Percentiles rank a stretch among this genome's conserved stretches.
These are phyloP conservation scores for Trichomonas gallinae DNA, from an alignment of 208 protist species.

Conservation along the genomic window DNA sequence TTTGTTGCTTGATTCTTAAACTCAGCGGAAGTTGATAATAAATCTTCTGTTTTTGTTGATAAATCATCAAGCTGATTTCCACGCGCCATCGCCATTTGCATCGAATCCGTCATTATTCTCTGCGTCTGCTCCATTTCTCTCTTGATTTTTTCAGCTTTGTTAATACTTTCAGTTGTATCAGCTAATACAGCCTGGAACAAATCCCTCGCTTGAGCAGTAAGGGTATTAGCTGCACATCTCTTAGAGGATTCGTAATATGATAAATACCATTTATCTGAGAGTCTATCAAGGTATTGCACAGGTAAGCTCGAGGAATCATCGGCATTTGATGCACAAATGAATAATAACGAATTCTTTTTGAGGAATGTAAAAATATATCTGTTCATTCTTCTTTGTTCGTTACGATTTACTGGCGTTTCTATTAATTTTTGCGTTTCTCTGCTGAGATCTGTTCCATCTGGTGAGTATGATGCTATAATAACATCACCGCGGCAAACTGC, in stretches of 20 bases:
- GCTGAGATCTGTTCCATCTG: background rate
- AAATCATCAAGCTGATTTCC: background rate
- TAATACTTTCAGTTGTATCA: background rate
- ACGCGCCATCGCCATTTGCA: background rate
- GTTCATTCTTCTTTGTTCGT: background rate
- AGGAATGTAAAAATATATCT: background rate
- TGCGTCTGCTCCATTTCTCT: background rate
- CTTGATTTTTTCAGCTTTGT: background rate
- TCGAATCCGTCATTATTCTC: background rate
- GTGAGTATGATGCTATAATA: background rate
- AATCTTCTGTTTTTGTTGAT: background rate
- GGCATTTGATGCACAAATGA: background rate
- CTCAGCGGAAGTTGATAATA: background rate
- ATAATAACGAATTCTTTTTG: background rate
- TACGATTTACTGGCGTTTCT: background rate
- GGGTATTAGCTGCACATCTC: background rate
- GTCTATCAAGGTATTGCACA: background rate
- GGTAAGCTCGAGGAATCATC: background rate
- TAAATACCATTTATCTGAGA: background rate
- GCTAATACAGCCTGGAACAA: background rate
- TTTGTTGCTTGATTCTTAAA: conserved; percentile 9
- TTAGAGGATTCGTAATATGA: background rate
- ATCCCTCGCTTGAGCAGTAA: background rate
- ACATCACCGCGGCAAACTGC: background rate
- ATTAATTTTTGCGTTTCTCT: background rate